Evolutionary conservation across 208 protist species (phyloP), one percentile per base, ranked within the genome.

Genomic region (Lotmaria passim): DNA sequence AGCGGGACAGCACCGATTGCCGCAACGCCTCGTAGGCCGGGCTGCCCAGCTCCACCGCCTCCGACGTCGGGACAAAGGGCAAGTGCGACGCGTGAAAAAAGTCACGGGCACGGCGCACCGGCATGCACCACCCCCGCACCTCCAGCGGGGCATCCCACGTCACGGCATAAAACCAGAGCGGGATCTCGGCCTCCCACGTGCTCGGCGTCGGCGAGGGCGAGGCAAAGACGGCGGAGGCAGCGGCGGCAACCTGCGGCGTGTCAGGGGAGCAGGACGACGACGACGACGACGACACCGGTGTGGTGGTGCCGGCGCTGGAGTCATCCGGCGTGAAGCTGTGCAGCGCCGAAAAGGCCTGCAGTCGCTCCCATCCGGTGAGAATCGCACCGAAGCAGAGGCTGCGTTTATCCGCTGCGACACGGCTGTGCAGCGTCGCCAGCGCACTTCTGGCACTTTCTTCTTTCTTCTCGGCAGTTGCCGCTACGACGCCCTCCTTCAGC

Each of bases 351-450:
- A 86, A 88, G 43, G 74, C 74, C 28, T 90, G 77, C 21, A 95
- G 69, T 12, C 85, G 81, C 46, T 90, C 87, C 61, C 76, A 85
- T 5, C 81, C 88, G 19, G 59, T 38, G 24, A 94, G 53, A 15
- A 93, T 69, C 8, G 80, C 84, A 48, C 83, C 85, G 64, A 91
- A 93, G 70, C 86, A 91, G 3, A 84, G 43, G 7, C 86, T 94
- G 64, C 80, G 82, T 24, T 58, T 28, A 4, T 84, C 52, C 1
- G 38, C 43, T 10, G 58, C 17, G 15, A 93, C 65, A 30, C 52
- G 58, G 1, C 72, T 47, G 67, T 93, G 87, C 43, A 93, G 64
- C 23, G 48, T 66, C 43, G 33, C 50, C 30, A 47, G 38, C 7
- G 44, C 8, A 17, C 17, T 30, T 24, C 30, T 19, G 5, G 15